Evolutionary conservation across 257 asterid species (phyloP), one percentile per base, ranked within the genome.

Genomic region (Ocimum tenuiflorum): DNA sequence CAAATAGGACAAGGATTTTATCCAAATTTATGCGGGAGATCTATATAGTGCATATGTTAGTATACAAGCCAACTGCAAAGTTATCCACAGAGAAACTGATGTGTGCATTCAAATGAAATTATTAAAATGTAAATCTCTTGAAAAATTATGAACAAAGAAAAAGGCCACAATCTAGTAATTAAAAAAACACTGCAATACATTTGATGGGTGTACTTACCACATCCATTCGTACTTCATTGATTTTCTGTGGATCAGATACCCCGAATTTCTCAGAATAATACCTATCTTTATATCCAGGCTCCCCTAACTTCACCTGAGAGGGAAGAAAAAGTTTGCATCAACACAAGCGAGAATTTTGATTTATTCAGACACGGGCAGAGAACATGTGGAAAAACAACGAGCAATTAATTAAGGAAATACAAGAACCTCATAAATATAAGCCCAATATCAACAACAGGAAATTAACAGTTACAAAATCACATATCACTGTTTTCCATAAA

Each of bases 261-360:
- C 85, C 87, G 53, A 92, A 92, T 77, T 92, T 92, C 85, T 88
- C 97, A 64, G 84, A 73, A 82, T 92, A 92, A 67, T 92, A 92
- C 73, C 99, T 86, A 60, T 86, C 99, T 71, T 84, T 89, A 79
- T 89, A 92, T 77, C 99, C 99, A 61, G 96, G 99, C 78, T 89
- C 96, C 69, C 99, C 97, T 59, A 92, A 76, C 73, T 78, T 87
- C 72, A 92, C 87, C 99, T 92, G 88, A 68, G 46, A 74, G 52
- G 55, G 63, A 58, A 7, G 65, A 38, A 65, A 65, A 59, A 19
- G 3, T 3, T 58, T 56, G 22, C 23, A 29, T 31, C 55, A 60
- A 42, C 11, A 13, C 7, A 23, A 39, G 41, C 12, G 24, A 19
- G 11, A 2, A 15, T 20, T n/a, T 33, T 11, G 36, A 24, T 8